A percentile compares a stretch with the other conserved stretches of the same genome.
Conservation (phyloP, 805 yeast species). For the Wickerhamiella qilinensis region DNA sequence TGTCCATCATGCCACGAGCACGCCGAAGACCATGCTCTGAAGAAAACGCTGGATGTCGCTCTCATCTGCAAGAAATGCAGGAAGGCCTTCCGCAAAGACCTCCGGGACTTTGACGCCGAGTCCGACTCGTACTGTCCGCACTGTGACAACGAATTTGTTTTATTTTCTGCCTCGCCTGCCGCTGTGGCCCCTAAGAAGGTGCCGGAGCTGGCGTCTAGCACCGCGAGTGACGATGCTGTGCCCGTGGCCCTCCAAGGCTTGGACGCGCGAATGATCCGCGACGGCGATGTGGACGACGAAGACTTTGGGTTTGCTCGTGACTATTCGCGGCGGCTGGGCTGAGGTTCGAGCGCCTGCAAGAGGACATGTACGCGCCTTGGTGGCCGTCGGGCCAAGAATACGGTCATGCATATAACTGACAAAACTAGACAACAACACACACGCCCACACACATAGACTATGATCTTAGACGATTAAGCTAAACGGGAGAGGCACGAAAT, state of each 20-base stretch:
- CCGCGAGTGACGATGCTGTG: slow-evolving; percentile 9
- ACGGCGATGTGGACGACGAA: slow-evolving; percentile 17
- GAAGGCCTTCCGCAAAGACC: slow-evolving; percentile 22
- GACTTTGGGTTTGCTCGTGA: slow-evolving; percentile 14
- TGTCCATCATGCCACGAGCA: slow-evolving; percentile 22
- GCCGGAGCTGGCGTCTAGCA: slow-evolving; percentile 6
- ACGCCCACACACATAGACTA: not conserved
- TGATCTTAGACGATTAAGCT: no score
- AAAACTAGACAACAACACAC: not conserved
- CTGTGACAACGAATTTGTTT: slow-evolving; percentile 20
- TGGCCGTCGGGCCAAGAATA: no score
- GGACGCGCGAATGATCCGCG: slow-evolving; percentile 19
- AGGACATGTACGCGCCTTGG: no score
- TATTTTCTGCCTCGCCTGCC: slow-evolving; percentile 9
- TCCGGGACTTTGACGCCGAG: slow-evolving; percentile 20
- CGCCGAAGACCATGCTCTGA: slow-evolving; percentile 18
- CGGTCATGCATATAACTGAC: no score
- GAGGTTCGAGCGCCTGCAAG: no score
- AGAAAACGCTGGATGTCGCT: slow-evolving; percentile 19
- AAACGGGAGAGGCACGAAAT: no score
- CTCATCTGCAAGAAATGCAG: slow-evolving; percentile 21
- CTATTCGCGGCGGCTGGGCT: slow-evolving; percentile 13
- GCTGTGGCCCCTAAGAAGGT: slow-evolving; percentile 6
- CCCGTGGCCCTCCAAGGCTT: slow-evolving; percentile 1
- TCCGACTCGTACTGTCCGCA: slow-evolving; percentile 22